These are phyloP conservation scores for Chrysanthemum makinoi DNA, from an alignment of 129 eudicot genomes.

Conservation along the genomic window DNA sequence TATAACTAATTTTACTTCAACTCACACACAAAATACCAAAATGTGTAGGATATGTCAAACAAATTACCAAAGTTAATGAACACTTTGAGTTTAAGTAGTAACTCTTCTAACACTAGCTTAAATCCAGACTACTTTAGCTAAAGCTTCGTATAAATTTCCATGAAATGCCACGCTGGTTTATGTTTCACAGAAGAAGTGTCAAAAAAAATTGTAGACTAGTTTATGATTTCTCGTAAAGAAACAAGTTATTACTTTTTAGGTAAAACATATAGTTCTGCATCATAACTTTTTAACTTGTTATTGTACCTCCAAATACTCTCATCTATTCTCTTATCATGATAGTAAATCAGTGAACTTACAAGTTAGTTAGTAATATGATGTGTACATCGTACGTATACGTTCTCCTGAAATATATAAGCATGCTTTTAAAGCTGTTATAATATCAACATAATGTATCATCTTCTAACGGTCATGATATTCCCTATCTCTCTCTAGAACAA, in stretches of 20 bases:
- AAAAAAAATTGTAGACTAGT: no score
- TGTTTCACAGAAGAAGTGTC: not conserved
- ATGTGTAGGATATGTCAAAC: no score
- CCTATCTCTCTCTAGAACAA: conserved; percentile 2
- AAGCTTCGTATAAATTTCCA: no score
- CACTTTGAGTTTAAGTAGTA: no score
- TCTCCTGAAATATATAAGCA: conserved; percentile 25
- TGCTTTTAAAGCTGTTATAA: conserved; percentile 40
- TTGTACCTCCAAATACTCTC: conserved; percentile 20
- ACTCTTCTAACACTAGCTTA: no score
- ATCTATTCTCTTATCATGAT: conserved; percentile 11
- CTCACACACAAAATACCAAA: no score
- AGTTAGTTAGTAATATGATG: conserved; percentile 31
- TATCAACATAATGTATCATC: conserved; percentile 16
- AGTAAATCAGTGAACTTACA: conserved; percentile 24
- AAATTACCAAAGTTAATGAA: no score
- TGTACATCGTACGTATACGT: not conserved
- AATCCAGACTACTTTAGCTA: no score
- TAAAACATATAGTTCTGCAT: conserved; percentile 12
- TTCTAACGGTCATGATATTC: conserved; percentile 28
- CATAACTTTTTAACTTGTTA: not conserved
- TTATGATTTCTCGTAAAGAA: conserved; percentile 2
- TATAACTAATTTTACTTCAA: no score
- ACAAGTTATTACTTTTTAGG: conserved; percentile 10
- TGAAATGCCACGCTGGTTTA: not conserved